Conservation (phyloP, 2,329 filamentous ascomycete genomes). For the Talaromyces sp. region DNA sequence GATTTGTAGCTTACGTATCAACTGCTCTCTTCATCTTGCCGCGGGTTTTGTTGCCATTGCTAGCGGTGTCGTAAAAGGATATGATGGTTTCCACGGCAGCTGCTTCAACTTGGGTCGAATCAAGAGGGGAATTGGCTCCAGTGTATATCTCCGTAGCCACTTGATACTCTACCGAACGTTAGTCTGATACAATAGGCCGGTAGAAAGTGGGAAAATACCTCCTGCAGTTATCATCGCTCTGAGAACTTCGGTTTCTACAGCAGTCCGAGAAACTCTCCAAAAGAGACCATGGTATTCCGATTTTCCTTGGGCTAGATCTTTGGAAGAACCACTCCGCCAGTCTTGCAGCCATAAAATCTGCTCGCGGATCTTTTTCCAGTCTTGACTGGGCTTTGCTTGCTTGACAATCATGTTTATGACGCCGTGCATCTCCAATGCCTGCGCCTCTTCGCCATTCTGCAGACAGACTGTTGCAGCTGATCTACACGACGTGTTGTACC, state of each 20-base stretch:
- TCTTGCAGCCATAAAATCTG: slow-evolving; percentile 57
- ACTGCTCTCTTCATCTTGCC: slow-evolving; percentile 58
- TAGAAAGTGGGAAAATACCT: slow-evolving; percentile 23
- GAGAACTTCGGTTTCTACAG: slow-evolving; percentile 53
- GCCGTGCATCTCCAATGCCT: slow-evolving; percentile 48
- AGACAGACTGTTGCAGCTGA: slow-evolving; percentile 47
- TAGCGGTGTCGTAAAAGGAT: slow-evolving; percentile 59
- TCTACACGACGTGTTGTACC: slow-evolving; percentile 30
- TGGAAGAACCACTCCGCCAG: slow-evolving; percentile 44
- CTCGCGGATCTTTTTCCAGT: slow-evolving; percentile 45
- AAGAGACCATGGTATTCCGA: slow-evolving; percentile 39
- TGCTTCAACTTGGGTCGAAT: slow-evolving; percentile 44
- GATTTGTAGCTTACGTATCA: slow-evolving; percentile 42
- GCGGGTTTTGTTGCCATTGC: slow-evolving; percentile 58
- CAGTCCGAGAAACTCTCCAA: slow-evolving; percentile 45
- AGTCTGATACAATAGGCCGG: neutral
- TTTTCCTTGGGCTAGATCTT: slow-evolving; percentile 18
- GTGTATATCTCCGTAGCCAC: slow-evolving; percentile 38
- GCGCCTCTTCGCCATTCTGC: slow-evolving; percentile 47
- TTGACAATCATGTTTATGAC: slow-evolving; percentile 46
- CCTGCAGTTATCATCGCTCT: slow-evolving; percentile 48
- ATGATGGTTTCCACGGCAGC: slow-evolving; percentile 49
- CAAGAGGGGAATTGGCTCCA: slow-evolving; percentile 30
- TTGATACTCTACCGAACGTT: slow-evolving; percentile 30
- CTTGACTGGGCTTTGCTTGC: slow-evolving; percentile 39